Evolutionary conservation across 306 rosid genomes (phyloP).

Genomic region (Vigna nakashimae): DNA sequence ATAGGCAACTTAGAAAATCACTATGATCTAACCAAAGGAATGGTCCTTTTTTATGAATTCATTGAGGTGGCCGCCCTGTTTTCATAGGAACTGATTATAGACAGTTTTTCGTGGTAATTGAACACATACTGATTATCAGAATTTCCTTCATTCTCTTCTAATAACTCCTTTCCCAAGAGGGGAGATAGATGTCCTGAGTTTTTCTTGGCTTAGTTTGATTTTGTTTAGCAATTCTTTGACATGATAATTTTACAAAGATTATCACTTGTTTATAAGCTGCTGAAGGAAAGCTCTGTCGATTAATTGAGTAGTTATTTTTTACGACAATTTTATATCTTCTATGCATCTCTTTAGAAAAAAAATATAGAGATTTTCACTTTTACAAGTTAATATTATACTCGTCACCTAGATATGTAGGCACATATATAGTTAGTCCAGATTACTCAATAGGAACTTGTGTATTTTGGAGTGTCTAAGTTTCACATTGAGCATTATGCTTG

Average conservation of each 20-base stretch:
- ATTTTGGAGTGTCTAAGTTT: too few species aligned
- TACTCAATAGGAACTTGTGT: not conserved
- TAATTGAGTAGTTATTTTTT: not conserved
- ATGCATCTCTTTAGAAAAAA: not conserved
- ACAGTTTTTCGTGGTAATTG: not conserved
- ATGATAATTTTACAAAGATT: not conserved
- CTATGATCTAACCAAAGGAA: not conserved
- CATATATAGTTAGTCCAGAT: conserved; percentile 16
- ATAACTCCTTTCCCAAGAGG: not conserved
- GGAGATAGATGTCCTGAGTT: not conserved
- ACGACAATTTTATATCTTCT: not conserved
- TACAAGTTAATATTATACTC: not conserved
- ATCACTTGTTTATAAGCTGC: conserved; percentile 12
- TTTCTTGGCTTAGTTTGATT: conserved; percentile 10
- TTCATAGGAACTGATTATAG: conserved; percentile 3
- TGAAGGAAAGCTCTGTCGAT: conserved; percentile 10
- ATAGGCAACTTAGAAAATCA: not conserved
- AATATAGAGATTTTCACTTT: not conserved
- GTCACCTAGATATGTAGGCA: not conserved
- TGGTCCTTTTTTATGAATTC: conserved; percentile 2
- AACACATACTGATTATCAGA: conserved; percentile 1
- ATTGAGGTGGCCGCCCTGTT: not conserved
- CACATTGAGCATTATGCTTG: not conserved
- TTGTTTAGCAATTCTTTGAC: conserved; percentile 10
- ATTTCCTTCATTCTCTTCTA: not conserved